Conservation (phyloP, 805 yeast genomes). For the Candida succiphila region DNA sequence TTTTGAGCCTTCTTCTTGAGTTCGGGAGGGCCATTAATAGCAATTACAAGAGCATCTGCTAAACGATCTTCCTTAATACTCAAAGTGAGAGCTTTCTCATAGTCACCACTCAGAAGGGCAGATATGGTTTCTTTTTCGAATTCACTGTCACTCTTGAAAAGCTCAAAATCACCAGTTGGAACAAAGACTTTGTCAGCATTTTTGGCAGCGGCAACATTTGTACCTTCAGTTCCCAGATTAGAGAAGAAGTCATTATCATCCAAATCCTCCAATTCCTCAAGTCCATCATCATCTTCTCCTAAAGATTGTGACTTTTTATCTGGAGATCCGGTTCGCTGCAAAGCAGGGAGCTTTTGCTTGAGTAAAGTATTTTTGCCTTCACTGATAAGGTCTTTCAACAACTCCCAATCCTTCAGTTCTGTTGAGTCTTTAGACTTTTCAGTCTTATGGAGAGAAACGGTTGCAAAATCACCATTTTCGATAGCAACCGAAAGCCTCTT, state of each 20-base stretch:
- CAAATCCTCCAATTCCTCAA: constrained; percentile 10
- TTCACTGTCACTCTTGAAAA: constrained; percentile 20
- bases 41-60: constrained; percentile 74
- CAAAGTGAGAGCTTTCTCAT: constrained; percentile 54
- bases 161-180: constrained; percentile 48
- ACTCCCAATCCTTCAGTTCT: constrained; percentile 45
- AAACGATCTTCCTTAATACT: constrained; percentile 56
- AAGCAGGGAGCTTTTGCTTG: constrained; percentile 13
- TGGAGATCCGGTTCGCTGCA: constrained; percentile 10
- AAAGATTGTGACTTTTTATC: constrained; percentile 7
- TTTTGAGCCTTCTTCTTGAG: constrained; percentile 60
- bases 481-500: constrained; percentile 46
- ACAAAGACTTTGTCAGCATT: constrained; percentile 14
- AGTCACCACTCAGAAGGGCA: constrained; percentile 51
- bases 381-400: constrained; percentile 40
- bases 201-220: constrained; percentile 2
- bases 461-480: constrained; percentile 39
- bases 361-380: constrained; percentile 43
- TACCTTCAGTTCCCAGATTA: constrained; percentile 16
- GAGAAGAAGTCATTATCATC: constrained; percentile 32
- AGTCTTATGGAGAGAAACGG: constrained; percentile 46
- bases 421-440: constrained; percentile 26
- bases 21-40: constrained; percentile 54
- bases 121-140: constrained; percentile 38
- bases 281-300: constrained; percentile 3